Evolutionary conservation across 208 protist genomes (phyloP).

Genomic region (Spongospora subterranea): DNA sequence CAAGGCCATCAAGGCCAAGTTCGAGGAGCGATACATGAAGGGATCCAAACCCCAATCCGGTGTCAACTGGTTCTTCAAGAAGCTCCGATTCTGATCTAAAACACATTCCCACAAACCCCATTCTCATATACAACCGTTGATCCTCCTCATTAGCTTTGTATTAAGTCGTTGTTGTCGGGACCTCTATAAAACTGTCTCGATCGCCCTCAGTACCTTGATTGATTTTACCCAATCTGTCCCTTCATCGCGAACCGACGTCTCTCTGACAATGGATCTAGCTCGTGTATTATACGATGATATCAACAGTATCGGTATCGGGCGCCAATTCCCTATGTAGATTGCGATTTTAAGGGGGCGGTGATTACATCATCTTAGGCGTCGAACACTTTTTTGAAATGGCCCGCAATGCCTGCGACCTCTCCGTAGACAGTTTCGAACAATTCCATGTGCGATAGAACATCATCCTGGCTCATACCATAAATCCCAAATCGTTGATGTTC

Average conservation of each 20-base stretch:
- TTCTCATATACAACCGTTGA: too few relatives aligned
- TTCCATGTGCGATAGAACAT: not conserved
- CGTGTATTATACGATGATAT: not conserved
- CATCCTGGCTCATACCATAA: not conserved
- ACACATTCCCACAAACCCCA: too few relatives aligned
- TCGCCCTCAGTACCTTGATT: too few relatives aligned
- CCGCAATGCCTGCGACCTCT: not conserved
- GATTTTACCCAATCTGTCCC: too few relatives aligned
- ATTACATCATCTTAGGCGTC: slow-evolving; percentile 11
- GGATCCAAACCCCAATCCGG: slow-evolving; percentile 56
- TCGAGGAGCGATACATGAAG: slow-evolving; percentile 62
- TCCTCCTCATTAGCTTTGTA: too few relatives aligned
- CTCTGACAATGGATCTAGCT: slow-evolving; percentile 15
- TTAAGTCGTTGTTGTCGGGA: too few relatives aligned
- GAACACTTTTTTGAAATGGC: slow-evolving; percentile 54
- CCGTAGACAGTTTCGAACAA: not conserved
- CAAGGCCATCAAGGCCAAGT: slow-evolving; percentile 64
- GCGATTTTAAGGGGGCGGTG: too few relatives aligned
- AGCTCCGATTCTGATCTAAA: slow-evolving; percentile 70
- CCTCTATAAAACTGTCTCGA: too few relatives aligned
- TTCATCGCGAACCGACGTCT: too few relatives aligned
- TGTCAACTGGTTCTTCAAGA: slow-evolving; percentile 73
- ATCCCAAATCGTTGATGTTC: not conserved
- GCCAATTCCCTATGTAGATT: too few relatives aligned
- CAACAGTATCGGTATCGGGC: not conserved